Conservation (phyloP, 1,284 basidiomycete species). For the Trichosporon sp. region DNA sequence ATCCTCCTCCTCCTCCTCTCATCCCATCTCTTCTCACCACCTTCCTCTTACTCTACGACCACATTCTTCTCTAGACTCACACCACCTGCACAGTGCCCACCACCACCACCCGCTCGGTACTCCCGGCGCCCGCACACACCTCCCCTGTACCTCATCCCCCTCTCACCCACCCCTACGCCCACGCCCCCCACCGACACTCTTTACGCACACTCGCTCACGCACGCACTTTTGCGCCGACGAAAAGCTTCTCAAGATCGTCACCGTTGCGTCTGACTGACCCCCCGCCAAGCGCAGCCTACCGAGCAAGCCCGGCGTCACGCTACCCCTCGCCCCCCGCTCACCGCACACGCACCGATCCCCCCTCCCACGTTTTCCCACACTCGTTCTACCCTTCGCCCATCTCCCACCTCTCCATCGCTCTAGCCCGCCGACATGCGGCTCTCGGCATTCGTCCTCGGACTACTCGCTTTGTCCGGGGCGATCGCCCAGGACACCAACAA, state of each 20-base stretch:
- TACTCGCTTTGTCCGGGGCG: constrained; percentile 10
- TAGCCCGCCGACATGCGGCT: constrained; percentile 23
- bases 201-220: not conserved
- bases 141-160: not conserved
- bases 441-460: constrained; percentile 18
- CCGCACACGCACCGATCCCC: constrained; percentile 4
- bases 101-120: not conserved
- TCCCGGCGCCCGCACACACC: not conserved
- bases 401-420: not conserved
- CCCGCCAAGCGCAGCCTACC: too few species aligned
- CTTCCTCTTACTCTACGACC: not conserved
- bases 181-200: not conserved
- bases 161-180: not conserved
- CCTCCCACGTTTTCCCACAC: not conserved
- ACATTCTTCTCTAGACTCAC: not conserved
- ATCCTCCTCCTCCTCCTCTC: not conserved
- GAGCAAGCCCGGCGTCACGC: not conserved
- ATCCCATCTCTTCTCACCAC: not conserved
- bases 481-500: constrained; percentile 24
- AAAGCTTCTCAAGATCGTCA: not conserved
- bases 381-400: constrained; percentile 10
- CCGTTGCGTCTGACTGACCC: not conserved
- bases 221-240: not conserved
- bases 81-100: not conserved
- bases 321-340: not conserved